These are phyloP conservation scores for Hyaloscypha hepaticicola DNA, from an alignment of 495 filamentous ascomycete species.

Conservation along the genomic window DNA sequence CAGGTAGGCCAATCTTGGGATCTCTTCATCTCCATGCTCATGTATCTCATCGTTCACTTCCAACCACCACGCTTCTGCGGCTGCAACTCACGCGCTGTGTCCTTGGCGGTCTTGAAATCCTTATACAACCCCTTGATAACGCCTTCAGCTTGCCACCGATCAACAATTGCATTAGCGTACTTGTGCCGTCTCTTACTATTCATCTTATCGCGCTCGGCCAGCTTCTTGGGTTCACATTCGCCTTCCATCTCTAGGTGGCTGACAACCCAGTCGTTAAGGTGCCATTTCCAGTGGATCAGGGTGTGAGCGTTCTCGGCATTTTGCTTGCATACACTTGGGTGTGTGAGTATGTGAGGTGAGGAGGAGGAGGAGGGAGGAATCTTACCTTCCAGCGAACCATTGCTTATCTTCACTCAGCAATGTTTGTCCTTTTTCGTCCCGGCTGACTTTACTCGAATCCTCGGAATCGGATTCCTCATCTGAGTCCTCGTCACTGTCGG, in stretches of 20 bases:
- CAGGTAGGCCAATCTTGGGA: not conserved
- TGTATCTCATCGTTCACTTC: constrained; percentile 4
- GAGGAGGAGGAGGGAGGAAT: not conserved
- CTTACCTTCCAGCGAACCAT: constrained; percentile 26
- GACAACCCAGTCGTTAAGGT: constrained; percentile 63
- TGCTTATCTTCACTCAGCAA: constrained; percentile 17
- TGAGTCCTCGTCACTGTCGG: constrained; percentile 38
- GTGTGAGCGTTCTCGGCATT: constrained; percentile 63
- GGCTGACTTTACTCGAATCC: constrained; percentile 5
- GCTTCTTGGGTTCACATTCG: constrained; percentile 48
- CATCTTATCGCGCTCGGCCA: constrained; percentile 54
- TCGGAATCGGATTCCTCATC: constrained; percentile 30
- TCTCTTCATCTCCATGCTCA: not conserved
- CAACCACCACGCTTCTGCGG: constrained; percentile 13
- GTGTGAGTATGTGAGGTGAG: constrained; percentile 2
- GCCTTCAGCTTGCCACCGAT: constrained; percentile 54
- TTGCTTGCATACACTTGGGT: constrained; percentile 44
- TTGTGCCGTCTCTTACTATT: constrained; percentile 51
- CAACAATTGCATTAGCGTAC: constrained; percentile 56
- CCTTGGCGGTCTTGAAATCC: constrained; percentile 58
- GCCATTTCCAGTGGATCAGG: constrained; percentile 65
- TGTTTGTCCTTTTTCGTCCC: constrained; percentile 15
- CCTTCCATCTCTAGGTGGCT: constrained; percentile 51
- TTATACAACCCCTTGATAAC: constrained; percentile 57
- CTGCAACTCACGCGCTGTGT: constrained; percentile 43